A percentile compares a stretch with the other conserved stretches of the same genome.
phyloP scores from a whole-genome alignment of 768 basidiomycete species.

The Serendipita sp. region DNA sequence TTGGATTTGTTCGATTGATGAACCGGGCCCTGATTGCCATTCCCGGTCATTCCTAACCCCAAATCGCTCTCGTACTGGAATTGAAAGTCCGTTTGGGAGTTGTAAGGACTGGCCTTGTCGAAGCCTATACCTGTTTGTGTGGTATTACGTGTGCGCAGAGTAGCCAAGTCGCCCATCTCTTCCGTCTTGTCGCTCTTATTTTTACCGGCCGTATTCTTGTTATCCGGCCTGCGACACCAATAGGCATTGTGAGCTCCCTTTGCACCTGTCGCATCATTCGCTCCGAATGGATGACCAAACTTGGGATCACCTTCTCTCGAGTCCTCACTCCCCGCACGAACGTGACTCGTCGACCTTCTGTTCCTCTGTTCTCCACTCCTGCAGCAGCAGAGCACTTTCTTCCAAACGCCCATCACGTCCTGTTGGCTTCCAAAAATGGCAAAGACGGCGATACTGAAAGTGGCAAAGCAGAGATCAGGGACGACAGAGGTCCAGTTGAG shows the following conservation, averaged over 20 bases:
- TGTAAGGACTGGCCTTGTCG: neutral
- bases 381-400: constrained; percentile 2
- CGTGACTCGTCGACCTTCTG: neutral
- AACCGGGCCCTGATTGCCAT: neutral
- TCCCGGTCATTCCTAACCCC: neutral
- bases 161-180: neutral
- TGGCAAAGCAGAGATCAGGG: constrained; percentile 1
- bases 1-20: neutral
- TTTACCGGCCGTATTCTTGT: neutral
- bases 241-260: neutral
- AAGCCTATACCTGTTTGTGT: neutral
- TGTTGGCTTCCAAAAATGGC: constrained; percentile 6
- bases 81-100: constrained; percentile 5
- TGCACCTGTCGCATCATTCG: no score
- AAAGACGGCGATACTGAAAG: constrained; percentile 6
- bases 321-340: neutral
- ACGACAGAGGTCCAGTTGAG: constrained; percentile 5
- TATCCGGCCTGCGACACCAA: neutral
- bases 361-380: neutral
- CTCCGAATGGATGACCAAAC: neutral
- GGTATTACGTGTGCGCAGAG: neutral
- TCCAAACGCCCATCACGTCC: constrained; percentile 4
- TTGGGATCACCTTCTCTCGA: neutral
- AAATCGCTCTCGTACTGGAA: neutral
- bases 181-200: neutral